phyloP scores from a whole-genome alignment of 2,329 filamentous ascomycete genomes.

The Bipolaris oryzae region DNA sequence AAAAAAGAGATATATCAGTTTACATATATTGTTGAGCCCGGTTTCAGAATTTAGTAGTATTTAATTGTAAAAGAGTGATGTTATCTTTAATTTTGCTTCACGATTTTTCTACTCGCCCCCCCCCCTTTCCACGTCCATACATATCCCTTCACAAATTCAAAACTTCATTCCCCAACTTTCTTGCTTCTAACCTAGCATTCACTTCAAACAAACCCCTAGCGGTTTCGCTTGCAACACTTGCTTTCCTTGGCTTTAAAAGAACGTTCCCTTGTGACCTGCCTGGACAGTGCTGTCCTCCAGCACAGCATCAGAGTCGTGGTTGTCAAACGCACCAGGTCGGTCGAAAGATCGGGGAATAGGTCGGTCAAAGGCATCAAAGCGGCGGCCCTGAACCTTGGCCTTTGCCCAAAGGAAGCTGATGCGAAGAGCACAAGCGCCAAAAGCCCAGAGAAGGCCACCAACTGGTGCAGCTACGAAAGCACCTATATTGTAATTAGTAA shows the following conservation, averaged over 20 bases:
- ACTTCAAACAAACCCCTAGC: no score
- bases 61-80: not conserved
- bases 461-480: constrained; percentile 81
- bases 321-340: constrained; percentile 25
- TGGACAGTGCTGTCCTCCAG: constrained; percentile 32
- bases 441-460: constrained; percentile 74
- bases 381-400: constrained; percentile 63
- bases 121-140: no score
- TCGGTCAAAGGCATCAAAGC: constrained; percentile 71
- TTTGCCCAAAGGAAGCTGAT: constrained; percentile 63
- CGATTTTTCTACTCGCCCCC: not conserved
- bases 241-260: constrained; percentile 31
- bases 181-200: not conserved
- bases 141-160: no score
- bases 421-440: constrained; percentile 66
- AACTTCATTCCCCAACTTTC: not conserved
- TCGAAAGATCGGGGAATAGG: constrained; percentile 27
- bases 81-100: not conserved
- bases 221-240: not conserved
- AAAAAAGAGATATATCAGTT: no score
- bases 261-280: constrained; percentile 35
- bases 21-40: no score
- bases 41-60: no score
- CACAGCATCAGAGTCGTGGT: constrained; percentile 35
- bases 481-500: constrained; percentile 38